A percentile compares a stretch with the other conserved stretches of the same genome.
These are phyloP conservation scores for Saccharomyces hybrid DNA, from an alignment of 1,139 yeast genomes.

Conservation along the genomic window DNA sequence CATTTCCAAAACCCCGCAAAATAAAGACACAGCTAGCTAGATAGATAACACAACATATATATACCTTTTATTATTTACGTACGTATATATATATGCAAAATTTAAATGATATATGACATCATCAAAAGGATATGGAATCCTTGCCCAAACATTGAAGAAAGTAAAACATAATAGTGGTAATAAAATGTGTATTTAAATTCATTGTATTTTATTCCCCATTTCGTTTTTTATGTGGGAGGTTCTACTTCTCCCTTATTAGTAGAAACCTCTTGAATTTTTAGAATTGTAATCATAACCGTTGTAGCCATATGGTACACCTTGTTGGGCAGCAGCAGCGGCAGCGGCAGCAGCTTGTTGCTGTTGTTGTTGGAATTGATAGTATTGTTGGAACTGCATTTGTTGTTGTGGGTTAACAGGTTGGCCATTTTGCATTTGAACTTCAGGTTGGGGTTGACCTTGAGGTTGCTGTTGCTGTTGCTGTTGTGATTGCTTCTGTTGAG, in stretches of 20 bases:
- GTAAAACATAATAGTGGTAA: background rate
- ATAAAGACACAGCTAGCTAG: background rate
- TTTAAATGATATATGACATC: slow-evolving; percentile 1
- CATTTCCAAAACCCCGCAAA: background rate
- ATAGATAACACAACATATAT: slow-evolving; percentile 7
- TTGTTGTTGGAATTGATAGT: slow-evolving; percentile 28
- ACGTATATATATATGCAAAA: slow-evolving; percentile 18
- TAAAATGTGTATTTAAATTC: background rate
- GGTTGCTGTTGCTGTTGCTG: slow-evolving; percentile 8
- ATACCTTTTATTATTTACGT: slow-evolving; percentile 4
- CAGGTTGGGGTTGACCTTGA: slow-evolving; percentile 12
- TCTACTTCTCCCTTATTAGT: slow-evolving; percentile 11
- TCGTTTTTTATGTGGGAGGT: background rate
- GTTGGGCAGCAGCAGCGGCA: slow-evolving; percentile 12
- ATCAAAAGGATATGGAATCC: slow-evolving; percentile 3
- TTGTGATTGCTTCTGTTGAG: slow-evolving; percentile 14
- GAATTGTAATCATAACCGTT: slow-evolving; percentile 28
- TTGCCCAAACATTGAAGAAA: background rate
- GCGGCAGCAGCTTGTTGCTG: slow-evolving; percentile 11
- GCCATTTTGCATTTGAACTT: slow-evolving; percentile 14
- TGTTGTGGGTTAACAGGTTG: slow-evolving; percentile 12
- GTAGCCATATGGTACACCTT: slow-evolving; percentile 27
- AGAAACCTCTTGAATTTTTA: slow-evolving; percentile 29
- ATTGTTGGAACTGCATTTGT: slow-evolving; percentile 30
- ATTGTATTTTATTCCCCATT: background rate